These are phyloP conservation scores for Torrubiella hemipterigena DNA, from an alignment of 2,329 filamentous ascomycete genomes.

Conservation along the genomic window DNA sequence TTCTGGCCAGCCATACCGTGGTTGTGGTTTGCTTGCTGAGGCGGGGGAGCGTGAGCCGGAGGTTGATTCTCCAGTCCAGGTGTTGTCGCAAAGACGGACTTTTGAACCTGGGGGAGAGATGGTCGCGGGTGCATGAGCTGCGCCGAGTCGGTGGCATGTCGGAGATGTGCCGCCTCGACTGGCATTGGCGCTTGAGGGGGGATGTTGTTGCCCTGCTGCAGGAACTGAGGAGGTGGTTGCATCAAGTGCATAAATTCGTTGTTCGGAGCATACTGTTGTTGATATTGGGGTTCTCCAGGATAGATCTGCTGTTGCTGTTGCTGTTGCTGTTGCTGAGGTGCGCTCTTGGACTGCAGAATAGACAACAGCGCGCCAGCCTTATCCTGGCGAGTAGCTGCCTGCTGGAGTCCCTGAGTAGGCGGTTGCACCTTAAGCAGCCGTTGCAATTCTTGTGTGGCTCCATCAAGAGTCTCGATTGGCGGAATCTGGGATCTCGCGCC, in stretches of 20 bases:
- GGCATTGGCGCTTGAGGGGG: too few relatives aligned
- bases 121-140: conserved; percentile 31
- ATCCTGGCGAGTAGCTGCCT: conserved; percentile 18
- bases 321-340: conserved; percentile 30
- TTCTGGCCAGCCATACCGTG: conserved; percentile 14
- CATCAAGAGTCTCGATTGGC: conserved; percentile 33
- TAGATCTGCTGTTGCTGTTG: conserved; percentile 31
- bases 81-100: conserved; percentile 32
- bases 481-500: conserved; percentile 20
- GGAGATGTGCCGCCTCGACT: too few relatives aligned
- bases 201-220: conserved; percentile 8
- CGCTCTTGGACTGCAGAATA: conserved; percentile 29
- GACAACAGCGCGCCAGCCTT: conserved; percentile 42
- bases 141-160: conserved; percentile 9
- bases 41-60: conserved; percentile 5
- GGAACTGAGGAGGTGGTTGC: conserved; percentile 10
- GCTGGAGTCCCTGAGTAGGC: conserved; percentile 35
- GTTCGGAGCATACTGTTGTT: conserved; percentile 27
- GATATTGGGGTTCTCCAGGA: conserved; percentile 19
- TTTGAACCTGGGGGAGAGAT: conserved; percentile 43
- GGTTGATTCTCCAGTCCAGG: conserved; percentile 16
- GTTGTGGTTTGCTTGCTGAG: conserved; percentile 10
- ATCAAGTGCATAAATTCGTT: conserved; percentile 15
- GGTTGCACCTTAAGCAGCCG: conserved; percentile 44
- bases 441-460: conserved; percentile 39